Conservation (phyloP, 1,284 basidiomycete genomes). For the Leccinum huronense region DNA sequence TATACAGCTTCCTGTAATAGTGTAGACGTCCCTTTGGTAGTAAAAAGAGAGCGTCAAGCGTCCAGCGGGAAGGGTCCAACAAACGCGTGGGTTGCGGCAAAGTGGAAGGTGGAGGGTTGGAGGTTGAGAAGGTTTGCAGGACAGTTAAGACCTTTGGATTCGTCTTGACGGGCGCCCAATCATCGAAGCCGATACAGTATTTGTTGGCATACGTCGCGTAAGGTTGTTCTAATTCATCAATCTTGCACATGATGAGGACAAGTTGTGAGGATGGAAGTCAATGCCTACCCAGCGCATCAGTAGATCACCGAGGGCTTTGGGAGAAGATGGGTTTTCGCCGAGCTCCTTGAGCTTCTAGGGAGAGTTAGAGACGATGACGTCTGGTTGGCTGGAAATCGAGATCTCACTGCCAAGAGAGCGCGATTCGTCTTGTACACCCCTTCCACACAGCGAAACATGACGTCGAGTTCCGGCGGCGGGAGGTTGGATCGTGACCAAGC, state of each 20-base stretch:
- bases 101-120: conserved; percentile 58
- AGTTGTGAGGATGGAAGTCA: conserved; percentile 6
- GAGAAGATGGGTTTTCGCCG: conserved; percentile 89
- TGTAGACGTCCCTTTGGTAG: conserved; percentile 82
- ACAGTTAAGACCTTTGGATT: conserved; percentile 74
- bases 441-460: conserved; percentile 94
- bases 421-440: conserved; percentile 91
- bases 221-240: conserved; percentile 85
- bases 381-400: neutral
- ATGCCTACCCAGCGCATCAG: conserved; percentile 90
- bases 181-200: conserved; percentile 79
- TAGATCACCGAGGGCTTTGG: conserved; percentile 92
- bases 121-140: conserved; percentile 67
- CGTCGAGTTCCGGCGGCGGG: conserved; percentile 87
- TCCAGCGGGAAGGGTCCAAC: conserved; percentile 61
- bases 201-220: conserved; percentile 81
- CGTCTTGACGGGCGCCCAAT: conserved; percentile 73
- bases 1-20: conserved; percentile 94
- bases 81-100: conserved; percentile 38
- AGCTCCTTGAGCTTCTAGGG: conserved; percentile 89
- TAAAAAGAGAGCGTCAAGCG: conserved; percentile 84
- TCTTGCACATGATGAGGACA: conserved; percentile 47
- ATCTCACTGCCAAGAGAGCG: conserved; percentile 67
- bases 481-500: conserved; percentile 97
- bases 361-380: conserved; percentile 16